Conservation (phyloP, 2,329 filamentous ascomycete genomes). For the Exophiala bonariae region DNA sequence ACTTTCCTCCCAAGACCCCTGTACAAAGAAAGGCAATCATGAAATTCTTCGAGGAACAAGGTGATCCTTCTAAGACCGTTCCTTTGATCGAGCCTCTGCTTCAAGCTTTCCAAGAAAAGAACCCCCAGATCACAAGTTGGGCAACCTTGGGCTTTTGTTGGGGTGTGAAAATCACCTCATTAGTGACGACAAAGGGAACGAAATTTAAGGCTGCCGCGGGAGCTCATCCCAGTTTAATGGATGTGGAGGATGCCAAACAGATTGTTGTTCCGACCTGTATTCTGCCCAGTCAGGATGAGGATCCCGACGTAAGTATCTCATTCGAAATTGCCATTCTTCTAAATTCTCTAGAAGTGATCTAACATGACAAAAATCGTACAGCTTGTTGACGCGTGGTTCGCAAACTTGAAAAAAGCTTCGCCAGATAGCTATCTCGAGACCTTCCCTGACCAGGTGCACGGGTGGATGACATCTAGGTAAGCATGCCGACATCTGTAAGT, state of each 20-base stretch:
- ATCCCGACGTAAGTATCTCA: slow-evolving; percentile 45
- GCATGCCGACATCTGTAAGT: too few species aligned
- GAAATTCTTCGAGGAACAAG: slow-evolving; percentile 7
- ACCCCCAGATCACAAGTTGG: slow-evolving; percentile 7
- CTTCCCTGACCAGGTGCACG: too few species aligned
- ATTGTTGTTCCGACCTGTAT: slow-evolving; percentile 53
- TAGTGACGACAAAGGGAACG: slow-evolving; percentile 51
- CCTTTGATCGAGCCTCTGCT: slow-evolving; percentile 5
- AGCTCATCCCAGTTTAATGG: slow-evolving; percentile 56
- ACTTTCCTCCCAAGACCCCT: slow-evolving; percentile 9
- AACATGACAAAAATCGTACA: too few species aligned
- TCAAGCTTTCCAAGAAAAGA: slow-evolving; percentile 7
- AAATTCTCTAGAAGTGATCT: too few species aligned
- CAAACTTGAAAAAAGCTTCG: too few species aligned
- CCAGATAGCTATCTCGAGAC: too few species aligned
- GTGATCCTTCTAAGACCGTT: slow-evolving; percentile 1
- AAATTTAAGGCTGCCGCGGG: slow-evolving; percentile 46
- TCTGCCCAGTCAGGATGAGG: slow-evolving; percentile 53
- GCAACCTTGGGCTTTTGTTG: slow-evolving; percentile 8
- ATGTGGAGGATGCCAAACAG: slow-evolving; percentile 50
- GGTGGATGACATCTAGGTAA: too few species aligned
- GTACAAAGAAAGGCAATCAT: slow-evolving; percentile 4
- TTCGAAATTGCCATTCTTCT: too few species aligned
- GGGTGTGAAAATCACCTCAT: slow-evolving; percentile 36
- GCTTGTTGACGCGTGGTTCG: too few species aligned